Conservation (phyloP, 2,329 filamentous ascomycete genomes). For the Pseudodiploospora longispora region DNA sequence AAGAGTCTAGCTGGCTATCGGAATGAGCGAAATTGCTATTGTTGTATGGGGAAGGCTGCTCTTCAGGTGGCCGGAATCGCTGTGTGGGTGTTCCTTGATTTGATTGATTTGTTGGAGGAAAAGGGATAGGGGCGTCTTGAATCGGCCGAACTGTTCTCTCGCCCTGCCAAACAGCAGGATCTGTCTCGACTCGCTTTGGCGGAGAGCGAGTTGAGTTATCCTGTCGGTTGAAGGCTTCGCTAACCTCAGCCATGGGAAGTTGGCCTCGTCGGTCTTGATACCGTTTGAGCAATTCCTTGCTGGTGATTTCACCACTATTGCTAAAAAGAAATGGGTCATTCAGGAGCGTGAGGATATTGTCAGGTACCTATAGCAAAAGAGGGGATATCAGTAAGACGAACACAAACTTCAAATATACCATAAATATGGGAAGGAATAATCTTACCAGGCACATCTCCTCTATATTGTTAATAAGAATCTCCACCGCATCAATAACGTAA, state of each 20-base stretch:
- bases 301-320: slow-evolving; percentile 78
- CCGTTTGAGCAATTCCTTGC: slow-evolving; percentile 91
- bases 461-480: slow-evolving; percentile 83
- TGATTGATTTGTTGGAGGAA: slow-evolving; percentile 15
- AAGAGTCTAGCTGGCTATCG: slow-evolving; percentile 31
- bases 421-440: background rate
- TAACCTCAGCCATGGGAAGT: slow-evolving; percentile 52
- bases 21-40: slow-evolving; percentile 35
- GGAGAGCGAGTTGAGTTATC: slow-evolving; percentile 48
- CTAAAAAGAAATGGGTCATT: slow-evolving; percentile 78
- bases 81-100: slow-evolving; percentile 37
- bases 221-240: slow-evolving; percentile 48
- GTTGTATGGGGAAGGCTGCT: slow-evolving; percentile 37
- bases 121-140: slow-evolving; percentile 45
- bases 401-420: no score
- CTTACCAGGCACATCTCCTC: slow-evolving; percentile 96
- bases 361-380: slow-evolving; percentile 61
- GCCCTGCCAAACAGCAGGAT: slow-evolving; percentile 74
- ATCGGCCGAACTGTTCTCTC: slow-evolving; percentile 79
- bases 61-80: slow-evolving; percentile 40
- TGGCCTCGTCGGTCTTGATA: slow-evolving; percentile 69
- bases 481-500: slow-evolving; percentile 85
- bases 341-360: slow-evolving; percentile 79
- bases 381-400: background rate
- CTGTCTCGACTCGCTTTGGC: slow-evolving; percentile 70